These are phyloP conservation scores for Mucor lusitanicus DNA, from an alignment of 371 early-diverging fungal genomes.

Conservation along the genomic window DNA sequence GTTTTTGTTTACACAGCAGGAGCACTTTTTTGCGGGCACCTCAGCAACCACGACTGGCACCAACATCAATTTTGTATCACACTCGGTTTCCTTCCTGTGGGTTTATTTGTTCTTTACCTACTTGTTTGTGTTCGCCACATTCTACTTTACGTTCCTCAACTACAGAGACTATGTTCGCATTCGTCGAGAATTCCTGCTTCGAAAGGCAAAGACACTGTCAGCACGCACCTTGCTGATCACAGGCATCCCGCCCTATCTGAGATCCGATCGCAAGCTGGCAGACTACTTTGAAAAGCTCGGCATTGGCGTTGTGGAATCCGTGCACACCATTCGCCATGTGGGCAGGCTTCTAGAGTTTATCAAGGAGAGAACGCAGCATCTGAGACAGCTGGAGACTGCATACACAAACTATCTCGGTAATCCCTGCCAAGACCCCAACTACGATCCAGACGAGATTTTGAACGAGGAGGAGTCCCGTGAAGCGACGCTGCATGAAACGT, in stretches of 20 bases:
- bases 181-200: constrained; percentile 53
- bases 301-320: constrained; percentile 61
- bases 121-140: constrained; percentile 61
- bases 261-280: constrained; percentile 53
- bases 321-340: constrained; percentile 63
- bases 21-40: constrained; percentile 7
- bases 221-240: constrained; percentile 64
- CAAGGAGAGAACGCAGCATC: constrained; percentile 44
- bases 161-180: constrained; percentile 61
- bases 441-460: constrained; percentile 42
- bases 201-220: constrained; percentile 51
- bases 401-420: constrained; percentile 52
- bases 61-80: constrained; percentile 7
- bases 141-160: constrained; percentile 61
- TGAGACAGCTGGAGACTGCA: constrained; percentile 44
- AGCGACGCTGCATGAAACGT: neutral
- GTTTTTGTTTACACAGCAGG: neutral
- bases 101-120: constrained; percentile 66
- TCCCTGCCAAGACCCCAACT: constrained; percentile 41
- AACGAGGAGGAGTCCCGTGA: constrained; percentile 30
- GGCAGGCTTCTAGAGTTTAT: constrained; percentile 46
- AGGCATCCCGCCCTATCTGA: constrained; percentile 57
- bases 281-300: constrained; percentile 62
- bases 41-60: neutral
- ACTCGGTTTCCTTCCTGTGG: constrained; percentile 47